A percentile compares a stretch with the other conserved stretches of the same genome.
Conservation (phyloP, 2,329 filamentous ascomycete species). For the Capronia americana region DNA sequence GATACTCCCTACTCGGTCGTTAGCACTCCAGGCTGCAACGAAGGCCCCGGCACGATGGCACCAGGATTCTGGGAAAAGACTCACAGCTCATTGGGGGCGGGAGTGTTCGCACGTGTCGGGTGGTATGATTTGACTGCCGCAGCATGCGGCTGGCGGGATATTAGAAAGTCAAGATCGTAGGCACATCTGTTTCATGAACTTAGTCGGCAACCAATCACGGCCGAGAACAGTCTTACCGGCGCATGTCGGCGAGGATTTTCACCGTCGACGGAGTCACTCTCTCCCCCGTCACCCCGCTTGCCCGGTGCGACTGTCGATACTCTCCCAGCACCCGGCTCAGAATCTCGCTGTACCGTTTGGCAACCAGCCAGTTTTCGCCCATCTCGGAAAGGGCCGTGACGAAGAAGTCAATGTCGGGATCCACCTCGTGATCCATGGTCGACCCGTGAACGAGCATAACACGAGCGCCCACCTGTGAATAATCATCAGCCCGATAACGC, state of each 20-base stretch:
- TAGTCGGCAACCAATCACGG: constrained; percentile 25
- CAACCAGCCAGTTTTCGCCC: constrained; percentile 85
- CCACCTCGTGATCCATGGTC: constrained; percentile 83
- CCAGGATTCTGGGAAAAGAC: background rate
- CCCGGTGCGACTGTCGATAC: constrained; percentile 76
- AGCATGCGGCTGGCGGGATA: constrained; percentile 73
- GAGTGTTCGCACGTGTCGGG: constrained; percentile 68
- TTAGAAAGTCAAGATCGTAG: constrained; percentile 81
- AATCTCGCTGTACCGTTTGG: constrained; percentile 78
- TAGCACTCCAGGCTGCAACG: constrained; percentile 2
- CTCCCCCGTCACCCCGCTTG: constrained; percentile 66
- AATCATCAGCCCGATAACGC: background rate
- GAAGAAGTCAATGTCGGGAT: constrained; percentile 78
- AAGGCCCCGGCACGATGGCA: background rate
- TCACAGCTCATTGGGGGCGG: constrained; percentile 75
- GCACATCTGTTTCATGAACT: constrained; percentile 37
- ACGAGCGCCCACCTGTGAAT: constrained; percentile 69
- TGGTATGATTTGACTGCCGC: constrained; percentile 39
- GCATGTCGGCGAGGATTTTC: constrained; percentile 88
- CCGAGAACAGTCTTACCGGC: constrained; percentile 72
- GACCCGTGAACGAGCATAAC: constrained; percentile 88
- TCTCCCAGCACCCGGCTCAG: constrained; percentile 85
- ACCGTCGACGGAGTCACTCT: constrained; percentile 81
- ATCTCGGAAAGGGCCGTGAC: constrained; percentile 81
- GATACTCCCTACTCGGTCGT: constrained; percentile 67